Evolutionary conservation across 495 filamentous ascomycete species (phyloP).

Genomic region (Tuber borchii): DNA sequence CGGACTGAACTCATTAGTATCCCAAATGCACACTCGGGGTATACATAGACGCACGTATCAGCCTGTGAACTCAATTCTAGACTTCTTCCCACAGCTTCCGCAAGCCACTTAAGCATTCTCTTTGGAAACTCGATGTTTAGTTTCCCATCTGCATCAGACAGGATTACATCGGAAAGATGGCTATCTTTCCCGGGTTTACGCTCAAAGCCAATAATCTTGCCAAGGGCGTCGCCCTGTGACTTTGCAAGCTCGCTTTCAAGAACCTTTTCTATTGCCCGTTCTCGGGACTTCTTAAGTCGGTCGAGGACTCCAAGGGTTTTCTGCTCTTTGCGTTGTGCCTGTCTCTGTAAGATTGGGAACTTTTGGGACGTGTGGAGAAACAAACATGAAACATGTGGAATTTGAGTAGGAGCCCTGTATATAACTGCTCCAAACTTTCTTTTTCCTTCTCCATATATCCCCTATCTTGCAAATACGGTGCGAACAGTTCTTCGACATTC

Average conservation of each 20-base stretch:
- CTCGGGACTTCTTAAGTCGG: conserved; percentile 41
- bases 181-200: conserved; percentile 24
- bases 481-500: conserved; percentile 91
- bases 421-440: conserved; percentile 81
- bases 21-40: neutral
- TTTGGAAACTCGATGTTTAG: conserved; percentile 80
- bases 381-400: conserved; percentile 77
- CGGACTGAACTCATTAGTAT: conserved; percentile 45
- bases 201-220: conserved; percentile 43
- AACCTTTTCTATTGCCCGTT: conserved; percentile 41
- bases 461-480: conserved; percentile 91
- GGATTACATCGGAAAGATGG: conserved; percentile 61
- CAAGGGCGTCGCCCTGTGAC: conserved; percentile 39
- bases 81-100: conserved; percentile 87
- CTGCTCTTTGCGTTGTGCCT: conserved; percentile 44
- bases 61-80: conserved; percentile 77
- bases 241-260: conserved; percentile 41
- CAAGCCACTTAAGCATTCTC: conserved; percentile 95
- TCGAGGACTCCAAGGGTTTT: conserved; percentile 41
- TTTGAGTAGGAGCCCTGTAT: conserved; percentile 87
- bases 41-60: conserved; percentile 54
- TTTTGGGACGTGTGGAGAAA: conserved; percentile 16
- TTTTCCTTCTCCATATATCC: conserved; percentile 94
- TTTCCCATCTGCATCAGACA: conserved; percentile 79
- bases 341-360: conserved; percentile 27